Conservation (phyloP, 345 rosid genomes). For the Eutrema japonicum region DNA sequence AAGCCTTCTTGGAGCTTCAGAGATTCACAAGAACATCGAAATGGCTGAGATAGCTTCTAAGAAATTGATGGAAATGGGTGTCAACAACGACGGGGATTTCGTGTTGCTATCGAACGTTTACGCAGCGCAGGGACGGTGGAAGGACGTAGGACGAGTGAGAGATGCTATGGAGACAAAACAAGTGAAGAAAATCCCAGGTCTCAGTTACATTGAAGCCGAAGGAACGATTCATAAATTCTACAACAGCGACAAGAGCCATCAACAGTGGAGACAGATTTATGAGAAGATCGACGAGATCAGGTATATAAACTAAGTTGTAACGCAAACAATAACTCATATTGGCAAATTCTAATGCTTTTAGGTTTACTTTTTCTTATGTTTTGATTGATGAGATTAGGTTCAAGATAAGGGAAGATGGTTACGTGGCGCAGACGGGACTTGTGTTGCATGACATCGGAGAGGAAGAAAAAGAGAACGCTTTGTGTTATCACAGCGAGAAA, state of each 20-base stretch:
- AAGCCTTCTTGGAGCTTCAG: constrained; percentile 80
- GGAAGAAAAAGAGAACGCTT: constrained; percentile 84
- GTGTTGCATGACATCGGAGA: constrained; percentile 91
- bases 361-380: neutral
- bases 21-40: constrained; percentile 63
- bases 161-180: constrained; percentile 71
- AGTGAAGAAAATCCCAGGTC: constrained; percentile 79
- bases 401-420: constrained; percentile 70
- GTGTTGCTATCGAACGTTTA: constrained; percentile 78
- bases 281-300: constrained; percentile 74
- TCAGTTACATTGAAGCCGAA: constrained; percentile 75
- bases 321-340: neutral
- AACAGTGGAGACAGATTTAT: constrained; percentile 62
- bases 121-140: constrained; percentile 80
- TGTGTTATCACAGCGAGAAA: constrained; percentile 84
- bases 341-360: neutral
- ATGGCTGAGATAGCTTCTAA: constrained; percentile 75
- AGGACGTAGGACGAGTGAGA: constrained; percentile 77
- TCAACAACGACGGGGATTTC: constrained; percentile 73
- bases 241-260: constrained; percentile 69
- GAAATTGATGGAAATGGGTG: constrained; percentile 75
- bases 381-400: constrained; percentile 63
- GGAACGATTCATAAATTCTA: constrained; percentile 72
- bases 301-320: neutral
- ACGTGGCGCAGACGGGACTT: constrained; percentile 69